Conservation (phyloP, 148 eudicot genomes). For the Camellia sinensis region DNA sequence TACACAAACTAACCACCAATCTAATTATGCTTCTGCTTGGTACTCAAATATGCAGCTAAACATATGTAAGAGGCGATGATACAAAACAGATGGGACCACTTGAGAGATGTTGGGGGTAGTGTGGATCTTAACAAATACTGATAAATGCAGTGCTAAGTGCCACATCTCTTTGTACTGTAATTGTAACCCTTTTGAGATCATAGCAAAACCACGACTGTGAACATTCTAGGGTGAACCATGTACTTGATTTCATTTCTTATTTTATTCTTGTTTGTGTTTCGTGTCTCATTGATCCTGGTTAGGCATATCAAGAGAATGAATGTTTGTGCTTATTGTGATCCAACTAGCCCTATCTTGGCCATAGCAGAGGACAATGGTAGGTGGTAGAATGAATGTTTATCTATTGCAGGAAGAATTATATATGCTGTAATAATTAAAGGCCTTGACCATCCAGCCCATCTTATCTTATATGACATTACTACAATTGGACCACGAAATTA, state of each 20-base stretch:
- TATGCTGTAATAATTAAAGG: background rate
- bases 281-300: no score
- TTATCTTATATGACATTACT: conserved; percentile 19
- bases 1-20: background rate
- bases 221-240: no score
- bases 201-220: no score
- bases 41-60: background rate
- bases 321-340: background rate
- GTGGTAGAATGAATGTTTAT: conserved; percentile 7
- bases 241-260: no score
- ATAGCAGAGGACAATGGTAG: conserved; percentile 11
- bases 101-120: background rate
- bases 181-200: no score
- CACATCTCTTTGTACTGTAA: no score
- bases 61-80: background rate
- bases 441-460: conserved; percentile 1
- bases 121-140: no score
- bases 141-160: no score
- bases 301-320: background rate
- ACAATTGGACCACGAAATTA: conserved; percentile 32
- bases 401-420: background rate
- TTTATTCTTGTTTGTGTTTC: no score
- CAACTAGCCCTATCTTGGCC: background rate
- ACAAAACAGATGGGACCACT: background rate
- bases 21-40: background rate